phyloP scores from a whole-genome alignment of 257 asterid genomes.

The Solanum piurae region DNA sequence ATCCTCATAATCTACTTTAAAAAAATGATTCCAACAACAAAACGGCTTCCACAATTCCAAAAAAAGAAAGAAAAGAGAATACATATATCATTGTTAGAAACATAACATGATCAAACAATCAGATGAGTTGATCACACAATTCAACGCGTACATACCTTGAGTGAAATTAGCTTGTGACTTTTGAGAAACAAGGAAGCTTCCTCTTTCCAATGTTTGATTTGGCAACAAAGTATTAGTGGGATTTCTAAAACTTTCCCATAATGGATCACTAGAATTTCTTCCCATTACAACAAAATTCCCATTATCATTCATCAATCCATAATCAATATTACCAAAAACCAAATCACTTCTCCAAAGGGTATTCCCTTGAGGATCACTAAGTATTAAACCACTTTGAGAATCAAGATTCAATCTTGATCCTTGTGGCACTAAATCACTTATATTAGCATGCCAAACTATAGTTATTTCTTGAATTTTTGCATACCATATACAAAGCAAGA shows the following conservation, averaged over 20 bases:
- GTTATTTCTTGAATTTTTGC: conserved; percentile 25
- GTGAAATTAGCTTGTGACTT: conserved; percentile 19
- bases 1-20: no score
- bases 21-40: no score
- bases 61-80: no score
- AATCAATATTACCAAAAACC: not conserved
- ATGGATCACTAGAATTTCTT: not conserved
- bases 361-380: conserved; percentile 24
- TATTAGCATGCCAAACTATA: conserved; percentile 37
- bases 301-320: conserved; percentile 38
- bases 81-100: not conserved
- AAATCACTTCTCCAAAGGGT: conserved; percentile 9
- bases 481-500: conserved; percentile 54
- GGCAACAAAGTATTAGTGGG: conserved; percentile 28
- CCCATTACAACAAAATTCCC: conserved; percentile 38
- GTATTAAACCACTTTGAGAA: conserved; percentile 19
- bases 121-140: no score
- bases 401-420: conserved; percentile 31
- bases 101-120: not conserved
- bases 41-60: no score
- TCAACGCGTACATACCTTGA: not conserved
- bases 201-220: conserved; percentile 7
- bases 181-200: not conserved
- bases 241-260: conserved; percentile 43
- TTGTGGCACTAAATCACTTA: conserved; percentile 19